phyloP scores from a whole-genome alignment of 2,329 filamentous ascomycete genomes.

The Fonsecaea nubica region DNA sequence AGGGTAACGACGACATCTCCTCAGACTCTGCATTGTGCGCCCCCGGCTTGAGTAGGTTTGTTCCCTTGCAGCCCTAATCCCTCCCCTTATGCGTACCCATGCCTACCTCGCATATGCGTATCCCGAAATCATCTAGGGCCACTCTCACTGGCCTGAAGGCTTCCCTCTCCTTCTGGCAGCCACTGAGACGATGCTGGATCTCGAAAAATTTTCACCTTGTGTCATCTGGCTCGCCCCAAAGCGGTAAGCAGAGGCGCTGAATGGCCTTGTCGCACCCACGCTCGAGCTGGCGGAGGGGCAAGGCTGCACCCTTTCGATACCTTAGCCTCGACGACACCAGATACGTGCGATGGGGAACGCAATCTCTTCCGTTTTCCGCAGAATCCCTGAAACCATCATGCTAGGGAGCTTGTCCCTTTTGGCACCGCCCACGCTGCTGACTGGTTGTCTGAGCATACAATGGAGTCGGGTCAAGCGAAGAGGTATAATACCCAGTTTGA shows the following conservation, averaged over 20 bases:
- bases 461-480: slow-evolving; percentile 15
- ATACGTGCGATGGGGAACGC: slow-evolving; percentile 28
- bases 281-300: slow-evolving; percentile 24
- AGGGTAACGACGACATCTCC: slow-evolving; percentile 18
- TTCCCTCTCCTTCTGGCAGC: slow-evolving; percentile 15
- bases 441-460: slow-evolving; percentile 13
- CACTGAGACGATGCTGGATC: slow-evolving; percentile 23
- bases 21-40: slow-evolving; percentile 8
- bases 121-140: slow-evolving; percentile 18
- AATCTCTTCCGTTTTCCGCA: slow-evolving; percentile 35
- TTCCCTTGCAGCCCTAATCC: slow-evolving; percentile 15
- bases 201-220: slow-evolving; percentile 31
- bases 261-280: slow-evolving; percentile 22
- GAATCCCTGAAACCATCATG: slow-evolving; percentile 26
- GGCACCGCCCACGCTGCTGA: slow-evolving; percentile 29
- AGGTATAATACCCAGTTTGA: slow-evolving; percentile 32
- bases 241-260: slow-evolving; percentile 29
- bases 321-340: slow-evolving; percentile 31
- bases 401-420: slow-evolving; percentile 22
- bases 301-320: slow-evolving; percentile 33
- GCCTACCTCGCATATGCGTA: slow-evolving; percentile 24
- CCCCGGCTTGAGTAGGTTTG: slow-evolving; percentile 17
- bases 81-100: slow-evolving; percentile 23
- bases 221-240: slow-evolving; percentile 34
- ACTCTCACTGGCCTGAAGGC: slow-evolving; percentile 26